Percentiles rank a stretch among this genome's conserved stretches.
Conservation (phyloP, 2,329 filamentous ascomycete species). For the Alternaria solani region DNA sequence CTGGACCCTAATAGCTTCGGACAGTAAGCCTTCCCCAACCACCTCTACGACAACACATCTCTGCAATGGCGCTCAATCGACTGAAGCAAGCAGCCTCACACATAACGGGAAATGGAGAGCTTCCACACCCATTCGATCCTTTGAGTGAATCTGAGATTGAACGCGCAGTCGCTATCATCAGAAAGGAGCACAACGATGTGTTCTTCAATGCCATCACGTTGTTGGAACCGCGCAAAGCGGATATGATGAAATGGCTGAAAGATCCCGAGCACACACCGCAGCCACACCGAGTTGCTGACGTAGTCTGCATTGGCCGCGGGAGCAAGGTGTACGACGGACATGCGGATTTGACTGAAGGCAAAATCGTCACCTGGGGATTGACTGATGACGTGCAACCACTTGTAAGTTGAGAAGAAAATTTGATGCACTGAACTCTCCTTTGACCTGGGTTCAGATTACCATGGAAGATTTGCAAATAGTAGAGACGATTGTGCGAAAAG, state of each 20-base stretch:
- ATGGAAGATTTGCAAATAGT: conserved; percentile 89
- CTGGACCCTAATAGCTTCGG: conserved; percentile 16
- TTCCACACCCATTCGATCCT: conserved; percentile 79
- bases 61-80: conserved; percentile 67
- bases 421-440: neutral
- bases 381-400: conserved; percentile 82
- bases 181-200: conserved; percentile 73
- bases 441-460: conserved; percentile 68
- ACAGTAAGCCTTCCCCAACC: conserved; percentile 6
- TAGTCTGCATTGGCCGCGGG: conserved; percentile 80
- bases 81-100: conserved; percentile 70
- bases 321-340: conserved; percentile 85
- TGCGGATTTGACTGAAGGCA: conserved; percentile 73
- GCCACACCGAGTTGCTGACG: conserved; percentile 78
- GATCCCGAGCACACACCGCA: conserved; percentile 67
- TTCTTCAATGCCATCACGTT: conserved; percentile 88
- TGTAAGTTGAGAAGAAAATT: conserved; percentile 54
- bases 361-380: conserved; percentile 76
- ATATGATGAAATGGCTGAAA: conserved; percentile 82
- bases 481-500: conserved; percentile 76
- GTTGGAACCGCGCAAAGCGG: conserved; percentile 83
- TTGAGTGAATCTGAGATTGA: conserved; percentile 77
- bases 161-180: conserved; percentile 71
- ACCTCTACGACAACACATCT: conserved; percentile 8
- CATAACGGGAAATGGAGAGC: conserved; percentile 62